Conservation (phyloP, 2,329 filamentous ascomycete species). For the Clonostachys byssicola region DNA sequence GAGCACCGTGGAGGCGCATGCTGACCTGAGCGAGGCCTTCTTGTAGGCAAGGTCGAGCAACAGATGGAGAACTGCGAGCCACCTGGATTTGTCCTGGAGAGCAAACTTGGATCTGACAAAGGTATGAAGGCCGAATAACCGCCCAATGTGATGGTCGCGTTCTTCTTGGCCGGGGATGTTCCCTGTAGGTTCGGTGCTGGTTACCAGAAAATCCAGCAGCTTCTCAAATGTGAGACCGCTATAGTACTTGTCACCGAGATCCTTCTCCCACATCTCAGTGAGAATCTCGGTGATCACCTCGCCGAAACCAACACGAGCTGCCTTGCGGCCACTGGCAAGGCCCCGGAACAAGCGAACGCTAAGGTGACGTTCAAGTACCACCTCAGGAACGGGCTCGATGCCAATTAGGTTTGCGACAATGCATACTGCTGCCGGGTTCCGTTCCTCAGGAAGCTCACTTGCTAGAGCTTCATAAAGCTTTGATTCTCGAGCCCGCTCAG, state of each 20-base stretch:
- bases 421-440: constrained; percentile 54
- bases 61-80: constrained; percentile 65
- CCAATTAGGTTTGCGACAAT: constrained; percentile 51
- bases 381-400: constrained; percentile 43
- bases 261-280: constrained; percentile 57
- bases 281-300: constrained; percentile 82
- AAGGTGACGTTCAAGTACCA: constrained; percentile 52
- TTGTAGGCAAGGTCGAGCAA: constrained; percentile 72
- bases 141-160: constrained; percentile 79
- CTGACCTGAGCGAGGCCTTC: constrained; percentile 85
- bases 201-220: constrained; percentile 45
- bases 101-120: constrained; percentile 77
- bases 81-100: constrained; percentile 55
- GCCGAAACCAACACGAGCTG: constrained; percentile 83
- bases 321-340: constrained; percentile 85
- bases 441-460: constrained; percentile 51
- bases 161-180: constrained; percentile 68
- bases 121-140: constrained; percentile 82
- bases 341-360: constrained; percentile 76
- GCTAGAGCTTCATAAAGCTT: constrained; percentile 57
- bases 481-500: constrained; percentile 54
- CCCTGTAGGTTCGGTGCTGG: constrained; percentile 50
- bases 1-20: constrained; percentile 80
- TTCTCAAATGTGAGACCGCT: constrained; percentile 50
- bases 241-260: constrained; percentile 42